phyloP scores from a whole-genome alignment of 2,329 filamentous ascomycete species.

The Phaeosphaeriaceae sp. region DNA sequence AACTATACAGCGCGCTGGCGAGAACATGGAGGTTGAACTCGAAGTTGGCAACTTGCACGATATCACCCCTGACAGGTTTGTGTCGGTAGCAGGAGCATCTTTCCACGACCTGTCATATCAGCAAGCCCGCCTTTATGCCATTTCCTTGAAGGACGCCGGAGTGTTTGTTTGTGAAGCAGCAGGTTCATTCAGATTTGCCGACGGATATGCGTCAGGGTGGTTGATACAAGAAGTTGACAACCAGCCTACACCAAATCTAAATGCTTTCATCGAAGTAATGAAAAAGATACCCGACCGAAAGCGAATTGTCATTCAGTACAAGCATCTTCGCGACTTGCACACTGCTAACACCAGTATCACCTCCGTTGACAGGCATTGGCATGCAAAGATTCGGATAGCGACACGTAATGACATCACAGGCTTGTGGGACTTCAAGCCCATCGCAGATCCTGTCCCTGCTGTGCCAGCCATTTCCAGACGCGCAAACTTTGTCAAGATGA shows the following conservation, averaged over 20 bases:
- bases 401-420: slow-evolving; percentile 88
- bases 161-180: slow-evolving; percentile 95
- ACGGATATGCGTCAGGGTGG: slow-evolving; percentile 90
- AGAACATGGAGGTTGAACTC: slow-evolving; percentile 84
- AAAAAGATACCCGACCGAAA: slow-evolving; percentile 80
- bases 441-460: slow-evolving; percentile 80
- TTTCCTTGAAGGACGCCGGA: slow-evolving; percentile 76
- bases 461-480: slow-evolving; percentile 73
- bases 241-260: slow-evolving; percentile 84
- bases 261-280: slow-evolving; percentile 90
- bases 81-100: slow-evolving; percentile 89
- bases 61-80: slow-evolving; percentile 95
- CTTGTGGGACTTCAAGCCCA: slow-evolving; percentile 90
- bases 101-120: slow-evolving; percentile 98
- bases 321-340: slow-evolving; percentile 92
- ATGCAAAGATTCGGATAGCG: slow-evolving; percentile 90
- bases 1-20: slow-evolving; percentile 84
- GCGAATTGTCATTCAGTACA: slow-evolving; percentile 91
- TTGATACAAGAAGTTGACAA: slow-evolving; percentile 92
- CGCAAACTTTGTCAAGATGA: slow-evolving; percentile 90
- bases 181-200: slow-evolving; percentile 89
- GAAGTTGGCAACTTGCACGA: slow-evolving; percentile 87
- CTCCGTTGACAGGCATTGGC: slow-evolving; percentile 94
- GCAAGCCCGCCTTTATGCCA: slow-evolving; percentile 93
- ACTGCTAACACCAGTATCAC: slow-evolving; percentile 92